phyloP scores from a whole-genome alignment of 768 basidiomycete genomes.

The Suillus weaverae region DNA sequence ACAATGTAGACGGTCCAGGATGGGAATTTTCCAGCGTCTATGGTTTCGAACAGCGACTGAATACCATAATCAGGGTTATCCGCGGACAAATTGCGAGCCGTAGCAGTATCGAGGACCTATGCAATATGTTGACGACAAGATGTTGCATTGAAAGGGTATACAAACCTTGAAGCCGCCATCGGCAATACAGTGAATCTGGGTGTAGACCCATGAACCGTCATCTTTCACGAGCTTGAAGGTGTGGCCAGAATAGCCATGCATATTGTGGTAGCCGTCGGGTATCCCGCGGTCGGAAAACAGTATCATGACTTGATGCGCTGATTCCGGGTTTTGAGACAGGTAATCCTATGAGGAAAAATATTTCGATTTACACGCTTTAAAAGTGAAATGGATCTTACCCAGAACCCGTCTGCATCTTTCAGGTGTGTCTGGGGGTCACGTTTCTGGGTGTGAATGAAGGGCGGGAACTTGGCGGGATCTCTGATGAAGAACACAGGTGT shows the following conservation, averaged over 20 bases:
- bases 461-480: constrained; percentile 86
- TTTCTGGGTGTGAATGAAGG: constrained; percentile 95
- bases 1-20: constrained; percentile 88
- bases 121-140: constrained; percentile 13
- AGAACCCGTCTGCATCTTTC: constrained; percentile 85
- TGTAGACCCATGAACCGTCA: constrained; percentile 82
- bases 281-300: constrained; percentile 95
- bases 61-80: constrained; percentile 86
- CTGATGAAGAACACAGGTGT: constrained; percentile 91
- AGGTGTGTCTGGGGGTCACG: constrained; percentile 89
- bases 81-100: constrained; percentile 65
- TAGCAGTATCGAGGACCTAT: constrained; percentile 68
- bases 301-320: constrained; percentile 87
- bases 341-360: constrained; percentile 62
- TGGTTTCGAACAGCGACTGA: constrained; percentile 74
- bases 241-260: constrained; percentile 95
- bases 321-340: constrained; percentile 84
- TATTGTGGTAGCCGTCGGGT: constrained; percentile 81
- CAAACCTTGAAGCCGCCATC: constrained; percentile 81
- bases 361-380: constrained; percentile 35
- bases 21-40: constrained; percentile 79
- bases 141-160: neutral
- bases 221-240: constrained; percentile 86
- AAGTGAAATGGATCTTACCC: constrained; percentile 44
- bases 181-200: constrained; percentile 79